Conservation (phyloP, 352 stramenopile species). For the Globisporangium cylindrosporum region DNA sequence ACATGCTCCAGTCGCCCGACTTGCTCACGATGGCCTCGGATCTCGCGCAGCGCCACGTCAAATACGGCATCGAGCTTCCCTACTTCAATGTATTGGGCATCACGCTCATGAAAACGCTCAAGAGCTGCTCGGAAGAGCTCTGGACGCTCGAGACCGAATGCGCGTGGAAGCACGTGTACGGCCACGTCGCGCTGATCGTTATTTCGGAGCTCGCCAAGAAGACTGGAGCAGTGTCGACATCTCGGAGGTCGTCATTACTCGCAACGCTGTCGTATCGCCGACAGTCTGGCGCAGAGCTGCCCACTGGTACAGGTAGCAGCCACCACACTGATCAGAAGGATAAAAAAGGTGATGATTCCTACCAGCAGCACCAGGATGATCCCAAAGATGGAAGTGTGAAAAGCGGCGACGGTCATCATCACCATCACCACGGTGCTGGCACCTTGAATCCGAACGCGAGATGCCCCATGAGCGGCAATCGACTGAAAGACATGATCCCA, state of each 20-base stretch:
- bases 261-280: constrained; percentile 6
- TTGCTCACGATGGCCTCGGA: constrained; percentile 24
- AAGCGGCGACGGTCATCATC: background rate
- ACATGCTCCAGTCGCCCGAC: constrained; percentile 31
- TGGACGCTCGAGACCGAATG: constrained; percentile 27
- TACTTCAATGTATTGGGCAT: constrained; percentile 37
- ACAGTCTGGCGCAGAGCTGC: background rate
- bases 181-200: constrained; percentile 27
- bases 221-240: background rate
- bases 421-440: constrained; percentile 12
- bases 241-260: constrained; percentile 8
- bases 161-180: constrained; percentile 29
- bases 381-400: background rate
- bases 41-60: constrained; percentile 32
- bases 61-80: constrained; percentile 33
- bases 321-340: background rate
- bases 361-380: background rate
- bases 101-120: constrained; percentile 24
- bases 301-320: background rate
- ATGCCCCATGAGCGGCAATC: constrained; percentile 26
- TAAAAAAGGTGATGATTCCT: background rate
- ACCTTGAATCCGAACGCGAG: constrained; percentile 15
- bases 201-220: constrained; percentile 19
- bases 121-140: constrained; percentile 26
- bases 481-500: constrained; percentile 13